Conservation (phyloP, 176 grass and related monocot species). For the Eragrostis curvula region DNA sequence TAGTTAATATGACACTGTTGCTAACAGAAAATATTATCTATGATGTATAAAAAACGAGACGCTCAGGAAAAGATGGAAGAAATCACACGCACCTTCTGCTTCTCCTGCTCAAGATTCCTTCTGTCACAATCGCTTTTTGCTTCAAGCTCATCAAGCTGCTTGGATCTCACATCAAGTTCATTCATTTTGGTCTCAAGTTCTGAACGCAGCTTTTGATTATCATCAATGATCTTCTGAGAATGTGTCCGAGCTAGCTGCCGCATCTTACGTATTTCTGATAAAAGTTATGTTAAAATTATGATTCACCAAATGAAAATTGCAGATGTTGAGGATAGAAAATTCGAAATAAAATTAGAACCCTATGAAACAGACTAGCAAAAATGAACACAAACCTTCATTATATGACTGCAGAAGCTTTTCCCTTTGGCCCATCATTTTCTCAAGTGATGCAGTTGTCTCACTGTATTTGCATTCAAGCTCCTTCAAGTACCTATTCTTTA, state of each 20-base stretch:
- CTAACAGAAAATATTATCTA: slow-evolving; percentile 13
- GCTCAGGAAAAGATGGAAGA: background rate
- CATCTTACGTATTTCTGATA: slow-evolving; percentile 86
- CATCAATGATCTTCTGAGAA: slow-evolving; percentile 71
- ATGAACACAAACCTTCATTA: slow-evolving; percentile 52
- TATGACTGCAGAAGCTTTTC: slow-evolving; percentile 53
- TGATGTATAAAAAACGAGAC: background rate
- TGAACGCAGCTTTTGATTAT: slow-evolving; percentile 71
- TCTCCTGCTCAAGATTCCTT: slow-evolving; percentile 43
- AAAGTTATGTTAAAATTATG: slow-evolving; percentile 4
- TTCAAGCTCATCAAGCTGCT: slow-evolving; percentile 46
- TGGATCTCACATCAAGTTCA: slow-evolving; percentile 48
- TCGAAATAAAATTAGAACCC: slow-evolving; percentile 17
- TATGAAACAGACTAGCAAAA: background rate
- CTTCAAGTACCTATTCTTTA: slow-evolving; percentile 52
- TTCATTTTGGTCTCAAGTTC: slow-evolving; percentile 54
- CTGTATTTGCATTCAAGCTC: slow-evolving; percentile 53
- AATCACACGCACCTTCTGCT: slow-evolving; percentile 51
- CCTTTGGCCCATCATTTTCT: slow-evolving; percentile 53
- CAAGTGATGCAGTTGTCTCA: slow-evolving; percentile 52
- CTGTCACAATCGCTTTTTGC: slow-evolving; percentile 43
- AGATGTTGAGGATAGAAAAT: slow-evolving; percentile 1
- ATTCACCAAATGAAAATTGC: slow-evolving; percentile 14
- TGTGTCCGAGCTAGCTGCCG: slow-evolving; percentile 75
- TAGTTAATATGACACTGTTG: slow-evolving; percentile 9